Evolutionary conservation across 2,329 filamentous ascomycete genomes (phyloP), one percentile per base, ranked within the genome.

Genomic region (Neofusicoccum ribis): DNA sequence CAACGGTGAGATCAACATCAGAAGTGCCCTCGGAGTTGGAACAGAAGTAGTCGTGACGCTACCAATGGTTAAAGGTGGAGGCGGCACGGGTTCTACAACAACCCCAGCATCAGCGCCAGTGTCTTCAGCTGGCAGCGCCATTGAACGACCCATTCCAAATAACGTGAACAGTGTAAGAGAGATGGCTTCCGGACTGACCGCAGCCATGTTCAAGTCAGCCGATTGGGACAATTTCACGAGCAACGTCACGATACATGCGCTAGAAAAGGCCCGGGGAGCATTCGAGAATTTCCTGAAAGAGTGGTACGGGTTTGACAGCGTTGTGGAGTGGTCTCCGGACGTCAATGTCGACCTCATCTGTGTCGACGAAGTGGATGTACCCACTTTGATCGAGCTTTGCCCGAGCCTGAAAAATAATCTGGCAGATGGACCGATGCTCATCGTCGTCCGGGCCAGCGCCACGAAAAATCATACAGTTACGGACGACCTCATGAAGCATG

Each of bases 1-100:
- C 0, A 82, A 83, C 34, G 88, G 88, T 0, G 81, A 78, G 6
- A 86, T 91, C 49, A 81, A 85, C 8, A 81, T 90, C 39, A 80
- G 86, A 82, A 58, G 79, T 84, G 62, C 77, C 80, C 9, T 68
- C 4, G 81, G 82, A 1, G 78, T 81, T 43, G 87, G 87, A 1
- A 89, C 87, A 0, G 82, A 83, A 23, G 82, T 87, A 2, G 80
- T 78, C 9, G 81, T 86, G 7, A 79, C 75, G 2, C 69, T 87
- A 1, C 80, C 81, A 5, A 70, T 85, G 5, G 47, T 65, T 23
- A 46, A 49, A 11, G 56, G 39, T 15, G 17, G 47, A 39, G 20
- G 36, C 14, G 27, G 56, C 6, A 54, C 64, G 4, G 47, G 23
- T 12, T 66, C 56, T 15, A 58, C 41, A 20, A 44, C 63, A 17